phyloP scores from a whole-genome alignment of 257 asterid genomes.

The Mentha longifolia region DNA sequence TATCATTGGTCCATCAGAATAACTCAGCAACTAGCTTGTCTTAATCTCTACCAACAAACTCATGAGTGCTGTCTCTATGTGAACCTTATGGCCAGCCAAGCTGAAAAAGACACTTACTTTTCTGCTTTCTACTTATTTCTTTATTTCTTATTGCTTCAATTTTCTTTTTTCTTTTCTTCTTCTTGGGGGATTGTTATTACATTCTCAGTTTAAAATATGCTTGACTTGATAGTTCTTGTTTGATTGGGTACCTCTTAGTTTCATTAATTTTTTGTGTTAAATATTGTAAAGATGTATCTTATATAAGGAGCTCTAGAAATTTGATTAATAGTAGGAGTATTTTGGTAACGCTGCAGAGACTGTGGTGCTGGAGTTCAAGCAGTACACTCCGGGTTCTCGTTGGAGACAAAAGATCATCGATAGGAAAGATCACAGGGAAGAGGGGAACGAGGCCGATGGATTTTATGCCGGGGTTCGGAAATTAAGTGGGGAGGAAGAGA shows the following conservation, averaged over 20 bases:
- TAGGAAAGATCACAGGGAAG: conserved; percentile 76
- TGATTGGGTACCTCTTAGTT: too few relatives aligned
- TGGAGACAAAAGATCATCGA: conserved; percentile 66
- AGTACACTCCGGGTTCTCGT: conserved; percentile 74
- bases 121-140: conserved; percentile 36
- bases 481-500: conserved; percentile 50
- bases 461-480: conserved; percentile 79
- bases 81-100: conserved; percentile 55
- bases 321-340: too few relatives aligned
- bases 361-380: conserved; percentile 80
- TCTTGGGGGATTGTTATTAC: conserved; percentile 34
- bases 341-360: conserved; percentile 44
- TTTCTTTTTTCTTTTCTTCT: conserved; percentile 1
- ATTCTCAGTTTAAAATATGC: conserved; percentile 5
- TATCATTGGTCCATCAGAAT: conserved; percentile 43
- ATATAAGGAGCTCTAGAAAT: too few relatives aligned
- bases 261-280: too few relatives aligned
- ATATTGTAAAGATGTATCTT: too few relatives aligned
- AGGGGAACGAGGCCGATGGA: conserved; percentile 78
- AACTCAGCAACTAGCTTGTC: conserved; percentile 45
- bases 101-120: conserved; percentile 44
- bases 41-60: conserved; percentile 51
- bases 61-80: conserved; percentile 64
- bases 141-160: conserved; percentile 19
- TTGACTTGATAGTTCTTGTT: background rate